These are phyloP conservation scores for Linanthus parryae DNA, from an alignment of 148 eudicot genomes.

Conservation along the genomic window DNA sequence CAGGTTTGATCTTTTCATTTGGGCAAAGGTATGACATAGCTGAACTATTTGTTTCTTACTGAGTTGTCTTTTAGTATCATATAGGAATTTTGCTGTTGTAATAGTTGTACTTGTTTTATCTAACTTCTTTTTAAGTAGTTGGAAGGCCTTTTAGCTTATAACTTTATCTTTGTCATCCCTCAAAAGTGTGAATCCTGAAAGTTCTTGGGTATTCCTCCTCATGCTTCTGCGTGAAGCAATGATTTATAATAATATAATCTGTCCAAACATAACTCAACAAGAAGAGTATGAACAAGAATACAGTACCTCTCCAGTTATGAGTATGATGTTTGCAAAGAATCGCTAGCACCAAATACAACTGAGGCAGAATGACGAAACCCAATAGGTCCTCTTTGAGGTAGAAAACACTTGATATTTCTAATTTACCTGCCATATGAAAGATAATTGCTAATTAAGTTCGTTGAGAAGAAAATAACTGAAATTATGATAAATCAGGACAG, in stretches of 20 bases:
- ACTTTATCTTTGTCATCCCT: too few species aligned
- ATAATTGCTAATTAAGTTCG: too few species aligned
- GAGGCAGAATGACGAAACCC: background rate
- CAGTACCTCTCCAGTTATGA: background rate
- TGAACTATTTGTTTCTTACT: background rate
- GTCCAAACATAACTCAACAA: background rate
- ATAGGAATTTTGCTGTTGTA: conserved; percentile 1
- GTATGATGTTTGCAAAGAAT: background rate
- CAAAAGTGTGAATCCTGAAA: too few species aligned
- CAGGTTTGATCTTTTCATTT: background rate
- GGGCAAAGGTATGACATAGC: background rate
- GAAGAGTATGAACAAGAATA: background rate
- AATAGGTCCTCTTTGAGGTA: too few species aligned
- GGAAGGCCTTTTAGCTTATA: too few species aligned
- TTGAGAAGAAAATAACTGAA: too few species aligned
- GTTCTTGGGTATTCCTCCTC: too few species aligned
- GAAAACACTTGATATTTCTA: too few species aligned
- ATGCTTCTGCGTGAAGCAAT: too few species aligned
- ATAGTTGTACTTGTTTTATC: conserved; percentile 7
- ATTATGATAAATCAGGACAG: too few species aligned
- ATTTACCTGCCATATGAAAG: too few species aligned
- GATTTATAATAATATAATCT: background rate
- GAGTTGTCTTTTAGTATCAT: background rate
- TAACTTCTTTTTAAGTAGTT: too few species aligned
- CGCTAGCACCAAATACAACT: background rate